phyloP scores from a whole-genome alignment of 2,329 filamentous ascomycete genomes.

The Cryoendolithus antarcticus region DNA sequence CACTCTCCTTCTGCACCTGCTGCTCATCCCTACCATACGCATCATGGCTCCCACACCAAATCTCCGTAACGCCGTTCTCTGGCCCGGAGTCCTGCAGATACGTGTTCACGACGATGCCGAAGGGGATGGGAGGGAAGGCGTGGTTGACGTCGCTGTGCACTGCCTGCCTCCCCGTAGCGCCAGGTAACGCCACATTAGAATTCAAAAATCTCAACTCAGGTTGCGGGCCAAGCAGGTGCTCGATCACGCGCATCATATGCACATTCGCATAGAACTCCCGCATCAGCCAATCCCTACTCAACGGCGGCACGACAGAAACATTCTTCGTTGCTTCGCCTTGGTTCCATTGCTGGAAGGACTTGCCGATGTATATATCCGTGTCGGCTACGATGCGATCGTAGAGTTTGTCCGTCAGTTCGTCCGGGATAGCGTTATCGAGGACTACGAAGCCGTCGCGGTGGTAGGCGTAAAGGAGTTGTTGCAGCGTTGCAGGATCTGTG shows the following conservation, averaged over 20 bases:
- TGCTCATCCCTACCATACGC: conserved; percentile 24
- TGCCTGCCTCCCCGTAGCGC: conserved; percentile 16
- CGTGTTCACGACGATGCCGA: conserved; percentile 36
- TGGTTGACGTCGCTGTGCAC: conserved; percentile 25
- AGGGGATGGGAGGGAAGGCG: conserved; percentile 26
- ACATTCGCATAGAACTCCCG: conserved; percentile 13
- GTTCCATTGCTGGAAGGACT: conserved; percentile 10
- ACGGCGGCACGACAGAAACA: conserved; percentile 11
- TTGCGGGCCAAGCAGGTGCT: conserved; percentile 18
- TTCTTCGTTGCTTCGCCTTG: conserved; percentile 11
- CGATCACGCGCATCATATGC: conserved; percentile 9
- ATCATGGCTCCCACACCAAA: conserved; percentile 40
- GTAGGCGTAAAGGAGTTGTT: conserved; percentile 9
- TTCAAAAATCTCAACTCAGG: conserved; percentile 23
- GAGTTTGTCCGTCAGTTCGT: conserved; percentile 8
- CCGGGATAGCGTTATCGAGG: conserved; percentile 19
- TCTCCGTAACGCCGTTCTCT: conserved; percentile 37
- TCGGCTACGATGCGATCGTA: conserved; percentile 11
- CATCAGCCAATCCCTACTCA: conserved; percentile 9
- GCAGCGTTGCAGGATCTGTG: conserved; percentile 5
- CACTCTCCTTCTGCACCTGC: conserved; percentile 10
- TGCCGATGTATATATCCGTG: conserved; percentile 5
- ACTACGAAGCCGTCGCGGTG: conserved; percentile 23
- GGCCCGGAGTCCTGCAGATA: conserved; percentile 33
- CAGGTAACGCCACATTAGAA: conserved; percentile 23